These are phyloP conservation scores for Fusarium setosum DNA, from an alignment of 2,329 filamentous ascomycete genomes.

Conservation along the genomic window DNA sequence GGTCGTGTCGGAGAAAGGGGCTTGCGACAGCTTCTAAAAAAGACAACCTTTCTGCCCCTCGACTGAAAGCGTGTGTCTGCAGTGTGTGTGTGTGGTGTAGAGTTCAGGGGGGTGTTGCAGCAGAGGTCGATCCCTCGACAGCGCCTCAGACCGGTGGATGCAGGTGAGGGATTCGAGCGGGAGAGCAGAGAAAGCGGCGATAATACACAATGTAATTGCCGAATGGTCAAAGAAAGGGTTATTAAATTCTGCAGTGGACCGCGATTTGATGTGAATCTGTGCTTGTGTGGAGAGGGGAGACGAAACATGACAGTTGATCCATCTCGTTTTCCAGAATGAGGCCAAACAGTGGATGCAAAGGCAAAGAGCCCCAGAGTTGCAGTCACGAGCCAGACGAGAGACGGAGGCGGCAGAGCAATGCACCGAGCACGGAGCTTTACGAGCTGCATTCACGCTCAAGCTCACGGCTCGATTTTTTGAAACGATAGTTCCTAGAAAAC, in stretches of 20 bases:
- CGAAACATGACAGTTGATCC: constrained; percentile 13
- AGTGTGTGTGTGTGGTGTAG: constrained; percentile 16
- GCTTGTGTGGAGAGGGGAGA: not conserved
- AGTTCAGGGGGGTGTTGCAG: constrained; percentile 33
- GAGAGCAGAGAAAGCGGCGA: too few relatives aligned
- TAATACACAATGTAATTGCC: too few relatives aligned
- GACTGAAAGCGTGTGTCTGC: constrained; percentile 1
- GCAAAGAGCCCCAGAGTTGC: constrained; percentile 18
- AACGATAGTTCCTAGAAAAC: constrained; percentile 21
- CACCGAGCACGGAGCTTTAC: constrained; percentile 24
- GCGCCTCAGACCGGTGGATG: constrained; percentile 8
- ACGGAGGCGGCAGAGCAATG: not conserved
- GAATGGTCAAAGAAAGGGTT: not conserved
- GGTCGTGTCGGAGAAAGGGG: constrained; percentile 18
- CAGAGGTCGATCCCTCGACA: constrained; percentile 31
- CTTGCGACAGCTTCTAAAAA: constrained; percentile 10
- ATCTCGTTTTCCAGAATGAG: constrained; percentile 18
- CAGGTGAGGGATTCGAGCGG: too few relatives aligned
- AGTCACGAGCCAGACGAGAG: constrained; percentile 1
- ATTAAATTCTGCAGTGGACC: too few relatives aligned
- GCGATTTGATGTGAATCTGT: not conserved
- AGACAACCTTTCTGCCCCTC: constrained; percentile 4
- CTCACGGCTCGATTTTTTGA: constrained; percentile 4
- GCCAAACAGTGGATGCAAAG: constrained; percentile 13
- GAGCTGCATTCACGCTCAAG: constrained; percentile 13